Evolutionary conservation across 2,329 filamentous ascomycete genomes (phyloP), one percentile per base, ranked within the genome.

Genomic region (Aspergillus oerlinghausenensis): DNA sequence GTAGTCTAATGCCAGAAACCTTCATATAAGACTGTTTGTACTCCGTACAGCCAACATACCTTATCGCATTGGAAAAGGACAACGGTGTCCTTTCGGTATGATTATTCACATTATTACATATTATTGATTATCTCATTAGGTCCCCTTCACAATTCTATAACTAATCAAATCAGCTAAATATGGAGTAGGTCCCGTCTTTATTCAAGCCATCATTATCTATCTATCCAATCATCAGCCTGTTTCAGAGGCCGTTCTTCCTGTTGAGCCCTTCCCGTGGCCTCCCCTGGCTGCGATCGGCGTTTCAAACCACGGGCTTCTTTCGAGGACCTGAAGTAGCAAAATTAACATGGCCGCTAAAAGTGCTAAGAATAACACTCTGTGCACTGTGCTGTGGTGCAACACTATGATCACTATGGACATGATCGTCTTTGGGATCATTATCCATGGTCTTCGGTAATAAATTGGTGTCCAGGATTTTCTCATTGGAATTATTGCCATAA

Each of bases 201-300:
- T 43, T 45, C 42, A 19, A 45, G 19, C 8, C 42, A 45, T 11
- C 9, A 45, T 45, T 45, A 19, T 26, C 21, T 14, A 47, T 23
- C 11, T 14, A 47, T 23, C 23, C 43, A 47, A 25, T 25, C 6
- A 47, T 25, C 43, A 47, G 23, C 14, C 43, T 26, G 6, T 14
- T 23, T 23, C 21, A 47, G 21, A 11, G 9, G 11, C n/a, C 19
- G 21, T 47, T 23, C 23, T 5, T 23, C 51, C 26, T 47, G 40
- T 51, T 57, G 52, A 53, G 43, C 51, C 38, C 48, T 50, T 52
- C 38, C 53, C n/a, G 21, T 38, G 43, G 43, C 8, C 23, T 23
- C 23, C 21, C 43, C 26, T 47, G 21, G 29, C 50, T 52, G 25
- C 25, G 49, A 58, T 58, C 56, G 45, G 52, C 53, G 56, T 58